These are phyloP conservation scores for Leptographium flavum DNA, from an alignment of 2,329 filamentous ascomycete species.

Conservation along the genomic window DNA sequence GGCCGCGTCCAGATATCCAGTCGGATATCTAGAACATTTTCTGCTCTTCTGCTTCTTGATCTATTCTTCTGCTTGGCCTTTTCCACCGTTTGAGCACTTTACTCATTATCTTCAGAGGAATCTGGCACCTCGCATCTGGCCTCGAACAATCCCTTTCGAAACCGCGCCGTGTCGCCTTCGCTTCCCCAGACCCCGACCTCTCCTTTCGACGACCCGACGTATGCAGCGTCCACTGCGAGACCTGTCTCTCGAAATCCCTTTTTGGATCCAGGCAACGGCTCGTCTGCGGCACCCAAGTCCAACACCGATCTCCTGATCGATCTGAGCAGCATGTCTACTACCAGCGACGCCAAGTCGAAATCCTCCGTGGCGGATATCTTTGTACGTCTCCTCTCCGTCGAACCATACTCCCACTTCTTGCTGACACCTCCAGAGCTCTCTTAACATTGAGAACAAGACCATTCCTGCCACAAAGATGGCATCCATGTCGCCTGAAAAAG, in stretches of 20 bases:
- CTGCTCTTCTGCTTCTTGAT: background rate
- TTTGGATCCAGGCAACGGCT: slow-evolving; percentile 38
- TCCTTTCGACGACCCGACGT: slow-evolving; percentile 44
- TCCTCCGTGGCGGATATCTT: slow-evolving; percentile 57
- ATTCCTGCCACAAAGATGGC: background rate
- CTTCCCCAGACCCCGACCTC: slow-evolving; percentile 29
- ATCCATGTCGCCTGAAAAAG: too few relatives aligned
- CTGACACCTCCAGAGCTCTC: slow-evolving; percentile 38
- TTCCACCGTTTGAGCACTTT: too few relatives aligned
- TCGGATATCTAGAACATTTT: background rate
- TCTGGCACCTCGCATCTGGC: slow-evolving; percentile 49
- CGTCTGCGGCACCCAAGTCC: slow-evolving; percentile 12
- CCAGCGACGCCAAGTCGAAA: slow-evolving; percentile 35
- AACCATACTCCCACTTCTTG: background rate
- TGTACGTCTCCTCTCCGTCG: slow-evolving; percentile 38
- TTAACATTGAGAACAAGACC: slow-evolving; percentile 49
- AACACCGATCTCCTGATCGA: slow-evolving; percentile 21
- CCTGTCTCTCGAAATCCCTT: slow-evolving; percentile 65
- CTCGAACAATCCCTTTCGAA: slow-evolving; percentile 73
- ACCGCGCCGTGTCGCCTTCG: slow-evolving; percentile 50
- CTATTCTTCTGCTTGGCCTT: too few relatives aligned
- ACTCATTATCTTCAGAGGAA: too few relatives aligned
- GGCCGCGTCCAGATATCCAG: background rate
- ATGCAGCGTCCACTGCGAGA: slow-evolving; percentile 20
- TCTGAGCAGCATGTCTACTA: slow-evolving; percentile 33